Evolutionary conservation across 2,329 filamentous ascomycete species (phyloP), one percentile per base, ranked within the genome.

Genomic region (Pseudofabraea citricarpa): DNA sequence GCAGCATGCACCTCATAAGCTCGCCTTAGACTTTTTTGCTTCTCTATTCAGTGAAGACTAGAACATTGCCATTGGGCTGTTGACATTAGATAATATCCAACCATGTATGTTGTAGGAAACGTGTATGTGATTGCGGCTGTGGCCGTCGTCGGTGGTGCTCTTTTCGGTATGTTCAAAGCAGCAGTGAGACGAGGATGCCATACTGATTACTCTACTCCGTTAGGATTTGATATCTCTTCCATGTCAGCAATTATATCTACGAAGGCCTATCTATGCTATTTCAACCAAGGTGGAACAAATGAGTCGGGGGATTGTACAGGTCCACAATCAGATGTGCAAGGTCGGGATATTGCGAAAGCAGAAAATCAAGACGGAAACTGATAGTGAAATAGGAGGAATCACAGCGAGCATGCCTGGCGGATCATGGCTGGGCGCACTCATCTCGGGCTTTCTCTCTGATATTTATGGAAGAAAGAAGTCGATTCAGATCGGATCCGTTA

Each of bases 381-480:
- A n/a, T n/a, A n/a, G n/a, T n/a, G n/a, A 36, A 5, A n/a, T 16
- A 36, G 32, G 32, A 2, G 79, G 79, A 37, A 86, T 87, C 56
- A 83, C 79, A 0, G 82, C 84, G 18, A 69, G 81, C 38, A 87
- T 87, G 81, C 78, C 83, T 18, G 83, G 74, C 41, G 84, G 84
- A 24, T 87, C 83, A 1, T 86, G 80, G 67, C 62, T 83, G 19
- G 83, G 81, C 48, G 77, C 83, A 39, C 64, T 84, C 13, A 42
- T 71, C 36, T 83, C 79, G 36, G 79, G 79, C 33, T 72, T 70
- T 54, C 52, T 83, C 12, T 77, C 79, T 2, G 81, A 85, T 58
- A 67, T 54, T 2, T 59, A 79, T 8, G 74, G 74, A 26, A 66
- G 74, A 42, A 74, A 72, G 51, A 62, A 51, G 9, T 60, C 70